Percentiles rank a stretch among this genome's conserved stretches.
Conservation (phyloP, 768 basidiomycete species). For the Lactarius vividus region DNA sequence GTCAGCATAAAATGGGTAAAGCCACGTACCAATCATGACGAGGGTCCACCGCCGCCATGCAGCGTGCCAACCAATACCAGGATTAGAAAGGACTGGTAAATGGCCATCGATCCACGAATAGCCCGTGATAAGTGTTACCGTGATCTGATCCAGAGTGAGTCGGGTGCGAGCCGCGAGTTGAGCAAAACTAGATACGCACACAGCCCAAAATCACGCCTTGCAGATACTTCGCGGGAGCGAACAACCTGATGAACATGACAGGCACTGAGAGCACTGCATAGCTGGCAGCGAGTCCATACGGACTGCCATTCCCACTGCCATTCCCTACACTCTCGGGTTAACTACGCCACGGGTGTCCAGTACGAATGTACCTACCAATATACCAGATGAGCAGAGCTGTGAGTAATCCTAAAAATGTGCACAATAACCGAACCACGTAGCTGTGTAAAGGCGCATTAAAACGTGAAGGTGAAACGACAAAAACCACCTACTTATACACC, state of each 20-base stretch:
- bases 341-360: not conserved
- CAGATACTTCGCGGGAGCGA: slow-evolving; percentile 41
- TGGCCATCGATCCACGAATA: slow-evolving; percentile 60
- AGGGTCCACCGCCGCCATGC: slow-evolving; percentile 53
- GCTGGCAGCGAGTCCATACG: slow-evolving; percentile 51
- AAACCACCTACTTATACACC: slow-evolving; percentile 42
- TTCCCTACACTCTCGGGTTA: slow-evolving; percentile 34
- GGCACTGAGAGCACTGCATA: slow-evolving; percentile 47
- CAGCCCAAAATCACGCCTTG: slow-evolving; percentile 38
- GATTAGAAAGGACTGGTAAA: slow-evolving; percentile 42
- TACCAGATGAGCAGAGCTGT: slow-evolving; percentile 52
- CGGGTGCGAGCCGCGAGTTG: not conserved
- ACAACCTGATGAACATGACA: slow-evolving; percentile 48
- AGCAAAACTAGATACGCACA: slow-evolving; percentile 33
- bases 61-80: slow-evolving; percentile 51
- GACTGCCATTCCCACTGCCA: slow-evolving; percentile 47
- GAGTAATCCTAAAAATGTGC: slow-evolving; percentile 47
- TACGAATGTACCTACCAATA: slow-evolving; percentile 35
- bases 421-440: slow-evolving; percentile 45
- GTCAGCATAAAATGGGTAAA: not conserved
- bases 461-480: not conserved
- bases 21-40: slow-evolving; percentile 46
- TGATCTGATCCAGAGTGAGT: slow-evolving; percentile 35
- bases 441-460: slow-evolving; percentile 27
- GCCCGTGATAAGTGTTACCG: slow-evolving; percentile 48